phyloP scores from a whole-genome alignment of 192 early-diverging fungal species.

The Backusella westeae region DNA sequence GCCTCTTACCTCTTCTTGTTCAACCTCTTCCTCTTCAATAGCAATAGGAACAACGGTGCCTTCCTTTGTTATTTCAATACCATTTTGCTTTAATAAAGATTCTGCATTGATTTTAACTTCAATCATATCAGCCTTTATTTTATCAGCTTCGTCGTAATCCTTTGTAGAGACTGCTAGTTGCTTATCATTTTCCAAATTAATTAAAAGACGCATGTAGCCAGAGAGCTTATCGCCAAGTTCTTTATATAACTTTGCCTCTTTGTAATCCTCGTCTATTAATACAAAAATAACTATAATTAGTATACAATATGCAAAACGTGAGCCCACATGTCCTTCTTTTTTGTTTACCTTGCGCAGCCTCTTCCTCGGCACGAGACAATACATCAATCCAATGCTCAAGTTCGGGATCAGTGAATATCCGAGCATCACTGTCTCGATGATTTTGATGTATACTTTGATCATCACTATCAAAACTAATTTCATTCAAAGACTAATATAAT shows the following conservation, averaged over 20 bases:
- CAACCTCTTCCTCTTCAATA: background rate
- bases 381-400: constrained; percentile 30
- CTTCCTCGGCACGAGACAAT: constrained; percentile 44
- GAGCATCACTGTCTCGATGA: background rate
- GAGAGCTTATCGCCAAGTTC: background rate
- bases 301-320: background rate
- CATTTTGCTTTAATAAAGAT: background rate
- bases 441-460: constrained; percentile 9
- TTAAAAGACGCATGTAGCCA: background rate
- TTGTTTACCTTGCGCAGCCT: constrained; percentile 48
- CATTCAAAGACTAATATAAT: background rate
- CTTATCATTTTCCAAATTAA: constrained; percentile 50
- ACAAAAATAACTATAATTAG: background rate
- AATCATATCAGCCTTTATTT: constrained; percentile 42
- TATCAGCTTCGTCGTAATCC: constrained; percentile 71
- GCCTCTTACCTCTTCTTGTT: background rate
- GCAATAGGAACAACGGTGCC: background rate
- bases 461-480: constrained; percentile 2
- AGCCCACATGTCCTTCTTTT: constrained; percentile 2
- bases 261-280: constrained; percentile 56
- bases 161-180: constrained; percentile 54
- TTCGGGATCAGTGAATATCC: constrained; percentile 8
- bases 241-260: constrained; percentile 60
- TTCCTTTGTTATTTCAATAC: constrained; percentile 15
- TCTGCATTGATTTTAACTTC: background rate